Base-by-base conservation (phyloP, 306 rosid species). In the Fragaria vesca region DNA sequence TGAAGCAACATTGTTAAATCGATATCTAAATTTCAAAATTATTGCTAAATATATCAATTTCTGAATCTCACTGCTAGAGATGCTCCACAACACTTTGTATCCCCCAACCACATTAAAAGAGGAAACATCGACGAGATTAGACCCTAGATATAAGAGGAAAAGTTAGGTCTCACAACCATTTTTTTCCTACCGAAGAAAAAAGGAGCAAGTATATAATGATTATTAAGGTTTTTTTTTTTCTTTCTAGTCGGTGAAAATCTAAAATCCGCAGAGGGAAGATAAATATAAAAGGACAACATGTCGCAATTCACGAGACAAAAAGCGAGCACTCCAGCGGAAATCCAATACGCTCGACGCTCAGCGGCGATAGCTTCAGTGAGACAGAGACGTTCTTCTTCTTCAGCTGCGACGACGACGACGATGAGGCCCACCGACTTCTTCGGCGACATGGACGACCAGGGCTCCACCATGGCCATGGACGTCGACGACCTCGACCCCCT, bases 381-480 rank as follows among this genome's bases (percentile, higher is more conserved):
- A 17, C 70, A 61, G 32, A 61, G 78, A 12, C 12, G 58, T 6
- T 30, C 48, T 6, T 40, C 45, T 40, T 40, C 45, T 40, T 40
- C 8, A 40, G 45, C 42, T 38, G 5, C 43, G 5, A 3, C 15
- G 65, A 10, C 32, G 36, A 24, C 11, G 7, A 65, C 20, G 47
- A 86, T 84, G 92, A 88, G 90, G 79, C 69, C 92, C 45, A 90
- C 84, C 85, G 97, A 90, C 1, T 83, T 87, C 84, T 89, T 90
- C 73, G 88, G 88, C 40, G 98, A 91, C 78, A 83, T 94, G 93
- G 98, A 94, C 0, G 97, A 91, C 26, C 93, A 89, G 63, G 93
- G 86, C 3, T 85, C 98, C 12, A 34, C 96, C 4, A 91, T 91
- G 91, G 98, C 94, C 28, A 93, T 93, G 97, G 97, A 94, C 50